phyloP scores from a whole-genome alignment of 2,329 filamentous ascomycete species.

The Epichloe coenophiala region DNA sequence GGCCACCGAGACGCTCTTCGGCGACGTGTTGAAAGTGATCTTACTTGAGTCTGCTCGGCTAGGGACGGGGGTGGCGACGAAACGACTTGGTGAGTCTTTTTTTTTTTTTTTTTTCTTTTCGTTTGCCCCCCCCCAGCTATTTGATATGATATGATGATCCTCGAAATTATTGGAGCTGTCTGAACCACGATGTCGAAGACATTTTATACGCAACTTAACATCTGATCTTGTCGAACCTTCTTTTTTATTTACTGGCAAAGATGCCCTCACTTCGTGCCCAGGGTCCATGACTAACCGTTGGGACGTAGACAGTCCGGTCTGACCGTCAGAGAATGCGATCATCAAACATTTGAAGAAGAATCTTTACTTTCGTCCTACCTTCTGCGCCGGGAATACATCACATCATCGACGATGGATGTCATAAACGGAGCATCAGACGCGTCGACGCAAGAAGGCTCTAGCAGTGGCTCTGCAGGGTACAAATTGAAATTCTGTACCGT shows the following conservation, averaged over 20 bases:
- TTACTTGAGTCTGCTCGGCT: neutral
- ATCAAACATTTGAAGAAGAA: neutral
- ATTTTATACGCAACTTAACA: constrained; percentile 40
- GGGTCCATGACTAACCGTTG: neutral
- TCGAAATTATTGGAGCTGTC: constrained; percentile 62
- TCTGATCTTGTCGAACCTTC: constrained; percentile 1
- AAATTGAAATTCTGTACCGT: constrained; percentile 96
- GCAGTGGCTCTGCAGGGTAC: constrained; percentile 47
- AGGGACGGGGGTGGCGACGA: neutral
- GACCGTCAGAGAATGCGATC: neutral
- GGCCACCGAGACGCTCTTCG: constrained; percentile 4
- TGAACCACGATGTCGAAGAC: constrained; percentile 49
- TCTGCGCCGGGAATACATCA: neutral
- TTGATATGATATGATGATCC: constrained; percentile 32
- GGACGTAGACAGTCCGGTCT: neutral
- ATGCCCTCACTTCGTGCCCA: neutral
- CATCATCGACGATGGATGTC: constrained; percentile 23
- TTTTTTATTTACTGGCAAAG: neutral
- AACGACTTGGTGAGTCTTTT: neutral
- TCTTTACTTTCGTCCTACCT: neutral
- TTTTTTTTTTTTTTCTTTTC: neutral
- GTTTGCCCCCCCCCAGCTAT: neutral
- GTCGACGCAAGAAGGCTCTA: constrained; percentile 28
- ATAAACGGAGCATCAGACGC: constrained; percentile 24
- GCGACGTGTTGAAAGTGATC: constrained; percentile 1